A percentile compares a stretch with the other conserved stretches of the same genome.
Evolutionary conservation across 2,329 filamentous ascomycete species (phyloP).

Genomic region (Curvularia spicifera): DNA sequence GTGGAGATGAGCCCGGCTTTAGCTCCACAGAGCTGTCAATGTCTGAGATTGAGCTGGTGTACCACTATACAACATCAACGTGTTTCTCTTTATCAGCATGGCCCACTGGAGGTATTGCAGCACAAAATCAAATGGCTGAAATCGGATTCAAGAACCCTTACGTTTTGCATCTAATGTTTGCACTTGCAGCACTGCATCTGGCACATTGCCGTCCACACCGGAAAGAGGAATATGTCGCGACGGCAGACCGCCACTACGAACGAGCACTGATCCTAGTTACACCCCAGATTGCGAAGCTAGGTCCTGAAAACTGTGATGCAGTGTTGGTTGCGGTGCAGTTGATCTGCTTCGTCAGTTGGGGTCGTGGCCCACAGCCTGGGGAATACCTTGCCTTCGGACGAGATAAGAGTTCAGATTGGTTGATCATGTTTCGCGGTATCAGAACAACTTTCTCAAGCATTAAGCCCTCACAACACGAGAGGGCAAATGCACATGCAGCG

Average conservation of each 20-base stretch:
- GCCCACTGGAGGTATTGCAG: constrained; percentile 17
- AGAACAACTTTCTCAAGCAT: constrained; percentile 30
- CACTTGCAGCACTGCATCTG: constrained; percentile 37
- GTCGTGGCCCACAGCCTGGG: constrained; percentile 33
- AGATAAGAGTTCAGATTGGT: constrained; percentile 36
- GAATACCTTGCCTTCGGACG: constrained; percentile 41
- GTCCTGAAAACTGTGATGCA: constrained; percentile 31
- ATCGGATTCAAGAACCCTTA: constrained; percentile 27
- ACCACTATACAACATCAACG: constrained; percentile 38
- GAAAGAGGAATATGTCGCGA: constrained; percentile 24
- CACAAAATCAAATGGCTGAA: constrained; percentile 29
- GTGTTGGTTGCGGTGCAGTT: constrained; percentile 34
- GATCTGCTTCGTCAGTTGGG: constrained; percentile 36
- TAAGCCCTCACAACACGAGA: constrained; percentile 10
- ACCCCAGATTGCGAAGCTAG: constrained; percentile 28
- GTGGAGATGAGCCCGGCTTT: neutral
- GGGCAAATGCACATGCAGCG: constrained; percentile 16
- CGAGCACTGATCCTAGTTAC: constrained; percentile 30
- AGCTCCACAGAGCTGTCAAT: constrained; percentile 3
- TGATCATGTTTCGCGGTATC: constrained; percentile 41
- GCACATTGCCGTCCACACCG: constrained; percentile 29
- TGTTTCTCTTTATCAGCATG: constrained; percentile 30
- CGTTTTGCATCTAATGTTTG: constrained; percentile 33
- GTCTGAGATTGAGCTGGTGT: constrained; percentile 37
- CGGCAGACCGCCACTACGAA: constrained; percentile 33